Evolutionary conservation across 768 basidiomycete genomes (phyloP).

Genomic region (Kockovaella imperatae): DNA sequence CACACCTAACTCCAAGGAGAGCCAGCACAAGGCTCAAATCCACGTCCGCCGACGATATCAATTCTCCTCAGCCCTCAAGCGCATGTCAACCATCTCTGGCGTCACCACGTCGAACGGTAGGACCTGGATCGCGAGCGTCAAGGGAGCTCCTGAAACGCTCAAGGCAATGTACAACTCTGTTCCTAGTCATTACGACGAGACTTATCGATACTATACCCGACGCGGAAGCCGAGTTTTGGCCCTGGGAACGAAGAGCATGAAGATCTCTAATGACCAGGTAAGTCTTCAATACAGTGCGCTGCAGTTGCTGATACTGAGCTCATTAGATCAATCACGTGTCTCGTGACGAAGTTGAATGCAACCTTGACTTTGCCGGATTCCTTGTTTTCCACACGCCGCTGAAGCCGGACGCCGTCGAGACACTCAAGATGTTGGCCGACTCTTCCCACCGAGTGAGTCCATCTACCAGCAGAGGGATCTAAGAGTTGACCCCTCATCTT

Average conservation of each 20-base stretch:
- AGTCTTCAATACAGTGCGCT: conserved; percentile 14
- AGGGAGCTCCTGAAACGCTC: conserved; percentile 96
- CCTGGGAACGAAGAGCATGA: conserved; percentile 77
- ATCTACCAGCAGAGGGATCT: background rate
- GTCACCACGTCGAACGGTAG: conserved; percentile 30
- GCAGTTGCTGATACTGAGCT: background rate
- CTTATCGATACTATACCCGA: conserved; percentile 88
- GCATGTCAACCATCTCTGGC: conserved; percentile 81
- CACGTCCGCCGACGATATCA: conserved; percentile 86
- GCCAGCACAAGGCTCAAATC: conserved; percentile 51
- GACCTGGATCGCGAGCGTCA: conserved; percentile 56
- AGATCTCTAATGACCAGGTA: conserved; percentile 67
- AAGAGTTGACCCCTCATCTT: conserved; percentile 1
- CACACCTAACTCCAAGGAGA: conserved; percentile 51
- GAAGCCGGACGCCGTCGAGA: conserved; percentile 82
- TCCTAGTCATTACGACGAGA: conserved; percentile 79
- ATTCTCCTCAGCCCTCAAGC: conserved; percentile 92
- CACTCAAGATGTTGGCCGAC: conserved; percentile 88
- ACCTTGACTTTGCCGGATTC: conserved; percentile 83
- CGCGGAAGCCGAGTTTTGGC: conserved; percentile 90
- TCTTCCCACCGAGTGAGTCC: conserved; percentile 84
- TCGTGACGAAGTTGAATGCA: conserved; percentile 70
- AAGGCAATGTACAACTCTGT: conserved; percentile 70
- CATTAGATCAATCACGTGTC: conserved; percentile 77
- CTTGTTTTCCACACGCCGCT: conserved; percentile 97